phyloP scores from a whole-genome alignment of 805 yeast species.

The Candida adriatica region DNA sequence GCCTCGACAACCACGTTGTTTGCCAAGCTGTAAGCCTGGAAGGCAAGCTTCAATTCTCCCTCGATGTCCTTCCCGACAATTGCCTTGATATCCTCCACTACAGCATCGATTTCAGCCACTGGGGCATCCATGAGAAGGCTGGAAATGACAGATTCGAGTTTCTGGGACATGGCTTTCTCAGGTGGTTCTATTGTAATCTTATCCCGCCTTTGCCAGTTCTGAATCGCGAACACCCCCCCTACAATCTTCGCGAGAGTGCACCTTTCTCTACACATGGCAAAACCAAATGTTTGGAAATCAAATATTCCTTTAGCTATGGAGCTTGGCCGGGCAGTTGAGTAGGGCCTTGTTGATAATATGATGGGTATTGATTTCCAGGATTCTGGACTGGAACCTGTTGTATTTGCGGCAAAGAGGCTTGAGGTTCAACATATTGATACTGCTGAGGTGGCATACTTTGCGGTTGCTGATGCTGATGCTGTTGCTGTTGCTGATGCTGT shows the following conservation, averaged over 20 bases:
- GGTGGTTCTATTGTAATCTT: conserved; percentile 86
- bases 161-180: conserved; percentile 51
- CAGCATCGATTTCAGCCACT: conserved; percentile 20
- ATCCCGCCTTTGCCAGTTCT: conserved; percentile 91
- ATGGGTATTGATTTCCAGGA: too few species aligned
- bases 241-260: too few species aligned
- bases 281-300: too few species aligned
- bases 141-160: conserved; percentile 7
- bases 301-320: too few species aligned
- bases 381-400: not conserved
- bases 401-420: not conserved
- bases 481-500: conserved; percentile 33
- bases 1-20: conserved; percentile 31
- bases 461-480: conserved; percentile 31
- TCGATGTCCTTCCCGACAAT: conserved; percentile 35
- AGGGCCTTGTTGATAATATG: too few species aligned
- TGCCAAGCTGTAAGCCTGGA: conserved; percentile 35
- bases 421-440: conserved; percentile 8
- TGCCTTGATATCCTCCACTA: conserved; percentile 35
- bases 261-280: too few species aligned
- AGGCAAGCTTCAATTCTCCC: conserved; percentile 27
- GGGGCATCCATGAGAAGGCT: conserved; percentile 11
- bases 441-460: conserved; percentile 9
- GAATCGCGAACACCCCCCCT: too few species aligned
- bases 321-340: too few species aligned